These are phyloP conservation scores for Aspergillus novoparasiticus DNA, from an alignment of 2,329 filamentous ascomycete genomes.

Conservation along the genomic window DNA sequence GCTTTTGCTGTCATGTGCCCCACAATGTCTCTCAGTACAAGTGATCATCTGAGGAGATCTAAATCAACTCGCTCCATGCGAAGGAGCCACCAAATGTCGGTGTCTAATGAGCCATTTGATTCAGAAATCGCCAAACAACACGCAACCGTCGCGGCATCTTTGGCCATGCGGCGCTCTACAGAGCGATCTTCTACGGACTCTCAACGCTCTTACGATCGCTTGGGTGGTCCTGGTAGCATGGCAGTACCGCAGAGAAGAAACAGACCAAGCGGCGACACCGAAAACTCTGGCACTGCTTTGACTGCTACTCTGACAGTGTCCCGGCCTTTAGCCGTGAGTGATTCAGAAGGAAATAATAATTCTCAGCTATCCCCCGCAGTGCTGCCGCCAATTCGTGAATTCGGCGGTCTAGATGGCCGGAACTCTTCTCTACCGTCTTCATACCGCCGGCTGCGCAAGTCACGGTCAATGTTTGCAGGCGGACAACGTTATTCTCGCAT, in stretches of 20 bases:
- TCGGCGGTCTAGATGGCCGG: constrained; percentile 36
- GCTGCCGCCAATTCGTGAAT: constrained; percentile 35
- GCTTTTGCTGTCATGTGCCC: constrained; percentile 25
- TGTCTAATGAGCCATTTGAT: constrained; percentile 30
- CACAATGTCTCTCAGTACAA: constrained; percentile 32
- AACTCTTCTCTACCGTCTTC: constrained; percentile 48
- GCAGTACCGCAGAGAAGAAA: constrained; percentile 30
- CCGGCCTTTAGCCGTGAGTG: constrained; percentile 8
- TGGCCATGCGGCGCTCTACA: constrained; percentile 44
- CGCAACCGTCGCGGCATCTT: constrained; percentile 45
- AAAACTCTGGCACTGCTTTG: constrained; percentile 15
- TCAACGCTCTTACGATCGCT: constrained; percentile 30
- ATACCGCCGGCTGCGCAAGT: constrained; percentile 49
- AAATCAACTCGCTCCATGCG: constrained; percentile 44
- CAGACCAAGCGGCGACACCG: constrained; percentile 18
- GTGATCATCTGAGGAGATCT: constrained; percentile 37
- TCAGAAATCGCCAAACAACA: constrained; percentile 34
- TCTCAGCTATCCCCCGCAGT: constrained; percentile 20
- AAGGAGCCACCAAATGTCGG: constrained; percentile 26
- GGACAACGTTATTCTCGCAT: constrained; percentile 33
- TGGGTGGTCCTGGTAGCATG: constrained; percentile 31
- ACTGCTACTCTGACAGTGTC: constrained; percentile 7
- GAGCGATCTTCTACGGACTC: constrained; percentile 31
- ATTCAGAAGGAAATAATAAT: not conserved
- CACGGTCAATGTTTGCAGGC: constrained; percentile 52